These are phyloP conservation scores for Asterophora lycoperdoides DNA, from an alignment of 768 basidiomycete species.

Conservation along the genomic window DNA sequence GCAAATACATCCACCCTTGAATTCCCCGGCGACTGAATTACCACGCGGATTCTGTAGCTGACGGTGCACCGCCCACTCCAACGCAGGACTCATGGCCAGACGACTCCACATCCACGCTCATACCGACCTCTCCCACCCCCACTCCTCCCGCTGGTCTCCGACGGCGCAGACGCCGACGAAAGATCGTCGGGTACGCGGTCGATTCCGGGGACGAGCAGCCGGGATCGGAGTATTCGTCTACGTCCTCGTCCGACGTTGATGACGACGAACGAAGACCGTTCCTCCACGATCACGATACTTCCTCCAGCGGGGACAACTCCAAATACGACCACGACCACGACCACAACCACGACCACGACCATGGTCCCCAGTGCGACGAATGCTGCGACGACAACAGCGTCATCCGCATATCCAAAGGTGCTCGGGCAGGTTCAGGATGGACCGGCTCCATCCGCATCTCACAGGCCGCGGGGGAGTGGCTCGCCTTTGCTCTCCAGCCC, in stretches of 20 bases:
- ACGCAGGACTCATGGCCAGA: slow-evolving; percentile 11
- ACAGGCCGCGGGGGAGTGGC: neutral
- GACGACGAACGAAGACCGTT: slow-evolving; percentile 19
- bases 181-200: slow-evolving; percentile 36
- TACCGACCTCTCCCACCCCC: no score
- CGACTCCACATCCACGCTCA: no score
- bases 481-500: slow-evolving; percentile 5
- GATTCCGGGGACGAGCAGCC: slow-evolving; percentile 37
- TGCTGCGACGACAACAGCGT: neutral
- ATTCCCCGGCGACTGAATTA: no score
- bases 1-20: no score
- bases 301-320: neutral
- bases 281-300: slow-evolving; percentile 17
- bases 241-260: slow-evolving; percentile 21
- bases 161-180: slow-evolving; percentile 20
- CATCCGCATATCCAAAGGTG: neutral
- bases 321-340: no score
- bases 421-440: no score
- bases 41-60: no score
- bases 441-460: no score
- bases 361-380: no score
- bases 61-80: slow-evolving; percentile 16
- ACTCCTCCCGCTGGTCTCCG: neutral
- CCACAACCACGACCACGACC: no score
- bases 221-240: no score